phyloP scores from a whole-genome alignment of 495 filamentous ascomycete species.

The Wilcoxina mikolae region DNA sequence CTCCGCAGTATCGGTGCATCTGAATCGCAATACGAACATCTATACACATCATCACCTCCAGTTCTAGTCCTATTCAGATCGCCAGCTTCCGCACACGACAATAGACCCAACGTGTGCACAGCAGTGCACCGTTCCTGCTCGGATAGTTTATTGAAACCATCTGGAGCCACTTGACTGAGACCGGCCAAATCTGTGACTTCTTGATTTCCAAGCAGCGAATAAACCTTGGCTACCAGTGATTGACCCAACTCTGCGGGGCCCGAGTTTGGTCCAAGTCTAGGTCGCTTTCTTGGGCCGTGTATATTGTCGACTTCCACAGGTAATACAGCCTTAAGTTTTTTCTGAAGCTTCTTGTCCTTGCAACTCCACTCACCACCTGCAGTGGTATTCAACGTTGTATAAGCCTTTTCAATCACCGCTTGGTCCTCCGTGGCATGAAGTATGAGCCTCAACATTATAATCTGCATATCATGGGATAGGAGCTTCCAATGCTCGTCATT shows the following conservation, averaged over 20 bases:
- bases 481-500: constrained; percentile 12
- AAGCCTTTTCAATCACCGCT: constrained; percentile 9
- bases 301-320: constrained; percentile 10
- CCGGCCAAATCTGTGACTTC: constrained; percentile 12
- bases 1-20: constrained; percentile 28
- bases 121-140: constrained; percentile 19
- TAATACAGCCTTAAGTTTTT: not conserved
- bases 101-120: constrained; percentile 30
- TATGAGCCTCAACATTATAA: constrained; percentile 11
- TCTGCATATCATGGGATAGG: constrained; percentile 15
- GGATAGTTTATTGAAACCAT: constrained; percentile 18
- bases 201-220: constrained; percentile 16
- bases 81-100: constrained; percentile 35
- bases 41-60: constrained; percentile 16
- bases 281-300: constrained; percentile 15
- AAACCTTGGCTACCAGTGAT: constrained; percentile 6
- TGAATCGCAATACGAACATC: constrained; percentile 31
- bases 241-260: not conserved
- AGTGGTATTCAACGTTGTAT: constrained; percentile 7
- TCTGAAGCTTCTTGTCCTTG: constrained; percentile 12
- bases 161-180: constrained; percentile 13
- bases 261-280: constrained; percentile 17
- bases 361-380: constrained; percentile 18
- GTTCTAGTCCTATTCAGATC: constrained; percentile 24
- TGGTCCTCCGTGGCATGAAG: constrained; percentile 10